Conservation (phyloP, 176 grass and related monocot genomes). For the Oryza nivara region DNA sequence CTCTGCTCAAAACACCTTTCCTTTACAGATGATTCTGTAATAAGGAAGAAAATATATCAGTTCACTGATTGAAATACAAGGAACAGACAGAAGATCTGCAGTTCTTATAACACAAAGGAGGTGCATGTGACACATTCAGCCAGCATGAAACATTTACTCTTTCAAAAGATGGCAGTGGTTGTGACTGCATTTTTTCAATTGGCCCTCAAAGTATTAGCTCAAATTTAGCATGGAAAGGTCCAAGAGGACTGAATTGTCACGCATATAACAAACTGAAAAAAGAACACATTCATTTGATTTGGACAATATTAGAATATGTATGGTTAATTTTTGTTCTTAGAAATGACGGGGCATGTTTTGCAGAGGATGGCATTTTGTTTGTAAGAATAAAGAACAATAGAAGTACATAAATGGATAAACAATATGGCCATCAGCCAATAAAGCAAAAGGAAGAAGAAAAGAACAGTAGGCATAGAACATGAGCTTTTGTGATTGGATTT, state of each 20-base stretch:
- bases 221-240: no score
- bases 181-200: no score
- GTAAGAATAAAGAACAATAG: not conserved
- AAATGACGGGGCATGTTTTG: no score
- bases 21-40: conserved; percentile 66
- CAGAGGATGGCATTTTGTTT: not conserved
- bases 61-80: not conserved
- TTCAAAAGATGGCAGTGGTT: not conserved
- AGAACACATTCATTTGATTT: no score
- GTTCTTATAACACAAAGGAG: not conserved
- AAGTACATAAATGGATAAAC: not conserved
- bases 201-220: no score
- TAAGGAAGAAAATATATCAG: not conserved
- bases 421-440: conserved; percentile 28
- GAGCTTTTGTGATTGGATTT: not conserved
- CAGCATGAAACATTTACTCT: not conserved
- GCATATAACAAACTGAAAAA: no score
- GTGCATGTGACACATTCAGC: not conserved
- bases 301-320: no score
- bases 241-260: no score
- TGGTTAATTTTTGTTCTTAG: no score
- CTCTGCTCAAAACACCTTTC: conserved; percentile 81
- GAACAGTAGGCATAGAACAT: not conserved
- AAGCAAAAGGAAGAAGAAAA: not conserved
- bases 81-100: not conserved